Conservation (phyloP, 805 yeast genomes). For the Candida caryicola region DNA sequence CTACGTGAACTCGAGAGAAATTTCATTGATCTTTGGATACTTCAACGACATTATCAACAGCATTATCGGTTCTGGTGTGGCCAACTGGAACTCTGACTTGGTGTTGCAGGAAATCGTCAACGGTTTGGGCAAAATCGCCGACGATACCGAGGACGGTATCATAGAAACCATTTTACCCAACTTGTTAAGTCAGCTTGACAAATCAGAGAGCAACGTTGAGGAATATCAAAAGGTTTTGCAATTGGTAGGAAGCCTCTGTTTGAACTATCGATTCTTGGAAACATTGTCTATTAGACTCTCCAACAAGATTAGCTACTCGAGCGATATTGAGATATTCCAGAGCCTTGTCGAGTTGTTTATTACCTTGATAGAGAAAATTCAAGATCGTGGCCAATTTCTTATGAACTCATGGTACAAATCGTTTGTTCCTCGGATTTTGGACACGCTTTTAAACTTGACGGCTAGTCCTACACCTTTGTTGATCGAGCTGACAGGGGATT, state of each 20-base stretch:
- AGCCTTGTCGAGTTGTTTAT: slow-evolving; percentile 16
- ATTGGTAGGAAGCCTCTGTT: slow-evolving; percentile 31
- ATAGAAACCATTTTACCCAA: slow-evolving; percentile 29
- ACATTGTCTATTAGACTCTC: slow-evolving; percentile 40
- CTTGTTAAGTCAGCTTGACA: slow-evolving; percentile 33
- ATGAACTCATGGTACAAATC: slow-evolving; percentile 42
- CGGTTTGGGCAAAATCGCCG: slow-evolving; percentile 52
- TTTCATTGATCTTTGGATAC: slow-evolving; percentile 60
- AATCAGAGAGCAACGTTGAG: slow-evolving; percentile 26
- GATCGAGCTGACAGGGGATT: slow-evolving; percentile 40
- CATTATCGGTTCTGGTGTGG: slow-evolving; percentile 33
- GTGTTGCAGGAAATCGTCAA: slow-evolving; percentile 52
- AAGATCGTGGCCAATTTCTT: slow-evolving; percentile 30
- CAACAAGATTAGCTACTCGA: slow-evolving; percentile 30
- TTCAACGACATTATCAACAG: slow-evolving; percentile 53
- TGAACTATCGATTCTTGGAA: slow-evolving; percentile 44
- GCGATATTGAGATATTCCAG: slow-evolving; percentile 5
- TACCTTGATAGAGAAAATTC: slow-evolving; percentile 25
- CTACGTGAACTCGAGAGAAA: slow-evolving; percentile 54
- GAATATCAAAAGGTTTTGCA: slow-evolving; percentile 16
- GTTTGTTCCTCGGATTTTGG: slow-evolving; percentile 41
- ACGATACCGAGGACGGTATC: slow-evolving; percentile 47
- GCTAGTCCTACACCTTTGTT: slow-evolving; percentile 17
- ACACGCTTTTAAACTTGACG: slow-evolving; percentile 10
- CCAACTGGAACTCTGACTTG: slow-evolving; percentile 39